Evolutionary conservation across 2,329 filamentous ascomycete species (phyloP).

Genomic region (Huntiella bhutanensis): DNA sequence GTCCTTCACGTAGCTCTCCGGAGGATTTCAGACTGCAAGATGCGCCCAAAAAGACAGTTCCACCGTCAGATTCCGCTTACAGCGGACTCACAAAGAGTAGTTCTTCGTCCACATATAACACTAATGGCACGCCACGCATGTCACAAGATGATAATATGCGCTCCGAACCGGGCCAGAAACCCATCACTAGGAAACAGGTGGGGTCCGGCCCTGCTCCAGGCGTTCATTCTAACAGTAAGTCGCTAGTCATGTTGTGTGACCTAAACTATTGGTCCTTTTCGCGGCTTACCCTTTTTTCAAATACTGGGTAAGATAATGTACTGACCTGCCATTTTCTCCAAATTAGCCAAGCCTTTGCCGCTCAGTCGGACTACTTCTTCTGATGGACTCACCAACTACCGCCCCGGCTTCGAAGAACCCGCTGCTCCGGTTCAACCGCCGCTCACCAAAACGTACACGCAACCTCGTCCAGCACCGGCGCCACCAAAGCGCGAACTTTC

Average conservation of each 20-base stretch:
- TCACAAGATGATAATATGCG: slow-evolving; percentile 5
- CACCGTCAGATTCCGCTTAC: slow-evolving; percentile 13
- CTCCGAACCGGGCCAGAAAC: slow-evolving; percentile 18
- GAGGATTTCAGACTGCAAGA: slow-evolving; percentile 68
- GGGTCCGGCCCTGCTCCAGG: slow-evolving; percentile 21
- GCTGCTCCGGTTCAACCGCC: background rate
- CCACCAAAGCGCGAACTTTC: slow-evolving; percentile 9
- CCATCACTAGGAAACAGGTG: slow-evolving; percentile 47
- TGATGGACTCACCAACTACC: background rate
- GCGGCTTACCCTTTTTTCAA: background rate
- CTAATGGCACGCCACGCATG: slow-evolving; percentile 2
- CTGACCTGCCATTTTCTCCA: background rate
- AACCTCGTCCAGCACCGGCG: slow-evolving; percentile 9
- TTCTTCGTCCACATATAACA: slow-evolving; percentile 4
- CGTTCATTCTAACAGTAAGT: slow-evolving; percentile 22
- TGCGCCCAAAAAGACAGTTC: slow-evolving; percentile 40
- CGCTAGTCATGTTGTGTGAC: background rate
- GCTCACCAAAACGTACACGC: slow-evolving; percentile 9
- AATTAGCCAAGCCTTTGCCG: slow-evolving; percentile 27
- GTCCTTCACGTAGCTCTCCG: slow-evolving; percentile 16
- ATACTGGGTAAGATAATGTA: too few species aligned
- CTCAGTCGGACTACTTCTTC: slow-evolving; percentile 7
- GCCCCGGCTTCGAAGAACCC: slow-evolving; percentile 1
- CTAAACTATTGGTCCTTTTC: background rate
- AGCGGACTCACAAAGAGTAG: slow-evolving; percentile 8